These are phyloP conservation scores for Hypoxylon sp. DNA, from an alignment of 2,329 filamentous ascomycete species.

Conservation along the genomic window DNA sequence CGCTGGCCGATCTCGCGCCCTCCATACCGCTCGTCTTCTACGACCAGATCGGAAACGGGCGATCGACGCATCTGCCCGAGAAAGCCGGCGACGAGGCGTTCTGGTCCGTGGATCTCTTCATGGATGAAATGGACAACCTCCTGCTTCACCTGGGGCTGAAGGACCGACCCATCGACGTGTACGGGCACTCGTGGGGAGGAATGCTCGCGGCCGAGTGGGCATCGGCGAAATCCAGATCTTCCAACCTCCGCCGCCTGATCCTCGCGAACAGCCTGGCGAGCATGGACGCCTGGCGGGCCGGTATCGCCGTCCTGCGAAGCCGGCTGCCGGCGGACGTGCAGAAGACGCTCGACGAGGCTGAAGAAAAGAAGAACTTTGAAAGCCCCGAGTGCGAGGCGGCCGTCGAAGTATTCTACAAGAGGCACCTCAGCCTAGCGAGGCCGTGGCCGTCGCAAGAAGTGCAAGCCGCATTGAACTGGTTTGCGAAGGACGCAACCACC, in stretches of 20 bases:
- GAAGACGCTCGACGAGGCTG: conserved; percentile 35
- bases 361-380: conserved; percentile 38
- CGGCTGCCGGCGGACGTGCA: conserved; percentile 32
- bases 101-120: conserved; percentile 29
- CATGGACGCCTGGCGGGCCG: conserved; percentile 38
- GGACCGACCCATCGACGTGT: conserved; percentile 48
- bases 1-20: conserved; percentile 9
- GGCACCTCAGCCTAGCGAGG: conserved; percentile 39
- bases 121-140: conserved; percentile 33
- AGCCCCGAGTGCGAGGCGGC: conserved; percentile 44
- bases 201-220: conserved; percentile 57
- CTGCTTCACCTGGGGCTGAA: conserved; percentile 47
- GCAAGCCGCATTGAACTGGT: conserved; percentile 42
- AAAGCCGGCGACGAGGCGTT: conserved; percentile 26
- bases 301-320: conserved; percentile 16
- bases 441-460: conserved; percentile 47
- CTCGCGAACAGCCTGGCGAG: conserved; percentile 43
- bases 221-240: conserved; percentile 29
- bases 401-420: conserved; percentile 43
- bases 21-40: conserved; percentile 31
- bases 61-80: conserved; percentile 31
- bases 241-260: conserved; percentile 38
- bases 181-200: conserved; percentile 61
- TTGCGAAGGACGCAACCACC: conserved; percentile 45
- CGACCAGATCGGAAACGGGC: conserved; percentile 35